Conservation (phyloP, 306 rosid genomes). For the Dryas octopetala region DNA sequence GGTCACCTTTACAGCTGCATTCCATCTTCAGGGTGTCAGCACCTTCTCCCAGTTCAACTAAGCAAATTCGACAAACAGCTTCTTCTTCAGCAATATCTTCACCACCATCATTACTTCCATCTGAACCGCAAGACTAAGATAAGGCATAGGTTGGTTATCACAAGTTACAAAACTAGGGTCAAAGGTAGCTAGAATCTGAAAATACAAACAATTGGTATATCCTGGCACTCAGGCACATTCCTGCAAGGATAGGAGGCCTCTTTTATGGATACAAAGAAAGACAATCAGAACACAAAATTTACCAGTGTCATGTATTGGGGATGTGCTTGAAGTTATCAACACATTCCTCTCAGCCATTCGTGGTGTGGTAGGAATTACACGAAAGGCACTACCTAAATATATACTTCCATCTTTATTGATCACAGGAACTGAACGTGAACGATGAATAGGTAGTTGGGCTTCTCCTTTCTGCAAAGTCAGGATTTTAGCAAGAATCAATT, state of each 20-base stretch:
- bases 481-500: slow-evolving; percentile 16
- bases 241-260: neutral
- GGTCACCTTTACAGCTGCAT: slow-evolving; percentile 91
- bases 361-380: slow-evolving; percentile 46
- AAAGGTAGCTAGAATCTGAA: slow-evolving; percentile 19
- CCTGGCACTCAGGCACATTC: neutral
- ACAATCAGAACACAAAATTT: neutral
- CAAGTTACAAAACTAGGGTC: slow-evolving; percentile 23
- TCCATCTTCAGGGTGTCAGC: slow-evolving; percentile 72
- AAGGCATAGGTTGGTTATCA: slow-evolving; percentile 36
- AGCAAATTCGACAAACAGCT: slow-evolving; percentile 88
- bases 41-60: slow-evolving; percentile 67
- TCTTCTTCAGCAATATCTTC: slow-evolving; percentile 73
- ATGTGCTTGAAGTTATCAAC: slow-evolving; percentile 15
- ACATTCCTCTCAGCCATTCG: slow-evolving; percentile 25
- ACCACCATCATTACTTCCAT: slow-evolving; percentile 52
- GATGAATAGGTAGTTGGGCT: slow-evolving; percentile 35
- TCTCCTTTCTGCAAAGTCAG: slow-evolving; percentile 51
- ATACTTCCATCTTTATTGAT: slow-evolving; percentile 41
- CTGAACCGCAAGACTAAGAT: slow-evolving; percentile 56
- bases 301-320: slow-evolving; percentile 34
- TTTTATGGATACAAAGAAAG: neutral
- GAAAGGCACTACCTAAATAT: slow-evolving; percentile 25
- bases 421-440: slow-evolving; percentile 50
- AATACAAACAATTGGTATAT: slow-evolving; percentile 18